Evolutionary conservation across 2,329 filamentous ascomycete species (phyloP).

Genomic region (Nemania sp.): DNA sequence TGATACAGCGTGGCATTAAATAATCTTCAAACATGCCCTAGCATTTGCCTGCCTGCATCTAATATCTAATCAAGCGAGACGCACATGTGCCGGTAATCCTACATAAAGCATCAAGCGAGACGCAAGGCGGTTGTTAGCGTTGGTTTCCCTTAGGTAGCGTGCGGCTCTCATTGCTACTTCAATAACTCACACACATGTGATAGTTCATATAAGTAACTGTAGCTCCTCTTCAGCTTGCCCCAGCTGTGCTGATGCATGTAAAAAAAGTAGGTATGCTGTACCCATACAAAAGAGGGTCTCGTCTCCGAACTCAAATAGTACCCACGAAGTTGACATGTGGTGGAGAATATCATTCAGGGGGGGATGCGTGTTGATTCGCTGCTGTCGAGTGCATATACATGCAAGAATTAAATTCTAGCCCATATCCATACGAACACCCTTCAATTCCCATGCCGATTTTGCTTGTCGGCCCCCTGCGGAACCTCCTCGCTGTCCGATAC

Average conservation of each 20-base stretch:
- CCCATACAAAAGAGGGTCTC: neutral
- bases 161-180: neutral
- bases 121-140: neutral
- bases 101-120: slow-evolving; percentile 6
- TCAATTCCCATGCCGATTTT: neutral
- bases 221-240: neutral
- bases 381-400: neutral
- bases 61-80: neutral
- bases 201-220: neutral
- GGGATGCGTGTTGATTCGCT: neutral
- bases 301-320: slow-evolving; percentile 17
- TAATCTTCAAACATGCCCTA: neutral
- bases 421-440: neutral
- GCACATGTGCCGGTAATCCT: neutral
- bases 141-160: neutral
- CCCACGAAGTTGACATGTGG: slow-evolving; percentile 5
- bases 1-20: neutral
- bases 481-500: slow-evolving; percentile 18
- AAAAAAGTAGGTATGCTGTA: neutral
- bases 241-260: slow-evolving; percentile 2
- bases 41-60: neutral
- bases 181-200: neutral
- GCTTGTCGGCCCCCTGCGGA: slow-evolving; percentile 10
- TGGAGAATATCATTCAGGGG: slow-evolving; percentile 1
- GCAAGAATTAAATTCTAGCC: neutral